Evolutionary conservation across 2,329 filamentous ascomycete genomes (phyloP), one percentile per base, ranked within the genome.

Genomic region (Ophiostoma novo-ulmi): DNA sequence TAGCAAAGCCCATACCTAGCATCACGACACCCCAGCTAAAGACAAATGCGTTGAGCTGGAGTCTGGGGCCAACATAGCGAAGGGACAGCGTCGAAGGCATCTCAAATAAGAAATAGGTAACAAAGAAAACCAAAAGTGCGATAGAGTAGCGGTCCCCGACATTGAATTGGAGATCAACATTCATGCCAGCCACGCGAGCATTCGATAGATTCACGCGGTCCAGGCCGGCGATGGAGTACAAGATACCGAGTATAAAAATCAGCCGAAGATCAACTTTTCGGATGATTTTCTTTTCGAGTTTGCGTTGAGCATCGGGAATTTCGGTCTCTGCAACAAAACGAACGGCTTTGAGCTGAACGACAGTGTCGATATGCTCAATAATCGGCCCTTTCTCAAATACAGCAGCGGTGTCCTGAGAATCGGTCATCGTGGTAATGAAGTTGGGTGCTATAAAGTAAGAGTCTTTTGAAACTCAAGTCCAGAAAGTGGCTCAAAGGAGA

Each of bases 21-120:
- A 58, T 58, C 10, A 58, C 52, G 3, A 26, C n/a, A 5, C 52
- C 52, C 52, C 52, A 58, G n/a, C 52, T 26, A 13, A 58, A 58
- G n/a, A 58, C 52, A 10, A 58, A 58, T 5, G 82, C 77, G 1
- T 87, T 85, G 63, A 90, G 81, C 74, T 90, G 91, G 64, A 89
- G 78, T 55, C 84, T 86, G 0, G 88, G 88, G 1, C 85, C 81
- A 72, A 88, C 78, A 4, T 82, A 81, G 76, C 89, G 90, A 67
- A 90, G 82, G n/a, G 89, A 76, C 44, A 89, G 78, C 73, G 90
- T 90, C 13, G 87, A 88, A 52, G 87, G 75, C 0, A 83, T 82
- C 76, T 89, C 87, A 73, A 88, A 88, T n/a, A 89, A 78, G 0
- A 87, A 80, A 76, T 91, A 91, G 1, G 87, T 87, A 66, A 90